phyloP scores from a whole-genome alignment of 2,329 filamentous ascomycete genomes.

The Verruconis gallopava region DNA sequence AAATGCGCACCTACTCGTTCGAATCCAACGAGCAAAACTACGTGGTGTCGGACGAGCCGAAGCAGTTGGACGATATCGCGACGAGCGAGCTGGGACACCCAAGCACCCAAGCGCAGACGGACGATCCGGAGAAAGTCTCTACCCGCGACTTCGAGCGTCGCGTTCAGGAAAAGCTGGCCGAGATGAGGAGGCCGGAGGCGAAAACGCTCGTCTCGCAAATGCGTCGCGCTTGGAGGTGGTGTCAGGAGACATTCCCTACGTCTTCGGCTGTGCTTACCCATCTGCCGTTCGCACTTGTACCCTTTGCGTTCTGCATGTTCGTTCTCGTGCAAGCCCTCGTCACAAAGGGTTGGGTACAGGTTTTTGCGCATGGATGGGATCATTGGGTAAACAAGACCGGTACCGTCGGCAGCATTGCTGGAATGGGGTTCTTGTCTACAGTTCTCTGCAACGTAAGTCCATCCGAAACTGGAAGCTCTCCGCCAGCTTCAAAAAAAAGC shows the following conservation, averaged over 20 bases:
- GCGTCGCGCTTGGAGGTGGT: slow-evolving; percentile 40
- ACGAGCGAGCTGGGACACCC: not conserved
- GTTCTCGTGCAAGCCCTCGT: slow-evolving; percentile 60
- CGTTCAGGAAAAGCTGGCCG: not conserved
- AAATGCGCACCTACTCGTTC: not conserved
- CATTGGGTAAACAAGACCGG: slow-evolving; percentile 60
- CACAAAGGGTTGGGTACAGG: slow-evolving; percentile 60
- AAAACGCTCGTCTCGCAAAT: slow-evolving; percentile 42
- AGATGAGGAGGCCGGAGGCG: slow-evolving; percentile 11
- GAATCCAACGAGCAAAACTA: too few species aligned
- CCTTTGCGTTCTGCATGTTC: slow-evolving; percentile 64
- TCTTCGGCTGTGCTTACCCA: slow-evolving; percentile 51
- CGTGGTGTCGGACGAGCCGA: not conserved
- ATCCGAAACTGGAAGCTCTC: not conserved
- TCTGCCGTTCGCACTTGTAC: slow-evolving; percentile 54
- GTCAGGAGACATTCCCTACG: slow-evolving; percentile 58
- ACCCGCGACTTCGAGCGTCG: not conserved
- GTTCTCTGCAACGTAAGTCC: slow-evolving; percentile 56
- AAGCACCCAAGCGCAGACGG: not conserved
- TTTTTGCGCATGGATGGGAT: slow-evolving; percentile 62
- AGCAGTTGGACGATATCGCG: not conserved
- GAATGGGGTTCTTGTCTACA: slow-evolving; percentile 61
- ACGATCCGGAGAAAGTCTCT: not conserved
- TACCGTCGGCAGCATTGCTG: slow-evolving; percentile 53
- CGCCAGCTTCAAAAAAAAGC: slow-evolving; percentile 12